Base-by-base conservation (phyloP, 495 filamentous ascomycete genomes). In the Hypoxylon crocopeplum region DNA sequence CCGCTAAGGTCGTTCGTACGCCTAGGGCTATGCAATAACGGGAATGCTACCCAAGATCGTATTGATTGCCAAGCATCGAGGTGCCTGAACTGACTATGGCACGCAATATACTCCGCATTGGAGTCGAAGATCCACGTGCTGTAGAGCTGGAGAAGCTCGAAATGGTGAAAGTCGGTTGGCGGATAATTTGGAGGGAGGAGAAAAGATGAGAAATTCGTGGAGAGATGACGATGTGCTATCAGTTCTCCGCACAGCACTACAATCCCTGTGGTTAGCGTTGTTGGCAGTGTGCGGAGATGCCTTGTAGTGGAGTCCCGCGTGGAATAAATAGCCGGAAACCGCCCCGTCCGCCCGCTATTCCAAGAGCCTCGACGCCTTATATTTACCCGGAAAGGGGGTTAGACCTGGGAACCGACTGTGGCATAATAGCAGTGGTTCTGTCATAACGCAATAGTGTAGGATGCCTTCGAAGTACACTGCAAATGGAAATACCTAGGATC, bases 321-420 rank as follows among this genome's bases (percentile, higher is more conserved):
- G 48, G 25, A 38, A 49, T 55, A 46, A 62, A 45, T 22, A 16
- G 19, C n/a, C 40, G 50, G 51, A 10, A 45, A 45, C 38, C 50
- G 38, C 34, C 57, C 57, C 50, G 57, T 48, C 36, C 49, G 42
- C 5, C 57, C 57, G 57, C 49, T 25, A 62, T 42, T 29, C 12
- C 32, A 34, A 30, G 37, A 55, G 32, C 48, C 36, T 60, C 27
- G 11, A 60, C 36, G 20, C n/a, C 22, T 51, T 11, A 37, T 20
- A 62, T 62, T 62, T 58, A 58, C 29, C 53, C 53, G 36, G 29
- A 29, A n/a, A n/a, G n/a, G n/a, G n/a, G n/a, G n/a, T n/a, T n/a
- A n/a, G n/a, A n/a, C n/a, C n/a, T n/a, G n/a, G n/a, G n/a, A n/a
- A n/a, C n/a, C n/a, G n/a, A n/a, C n/a, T n/a, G n/a, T n/a, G n/a